A percentile compares a stretch with the other conserved stretches of the same genome.
These are phyloP conservation scores for Colletotrichum plurivorum DNA, from an alignment of 2,329 filamentous ascomycete genomes.

Conservation along the genomic window DNA sequence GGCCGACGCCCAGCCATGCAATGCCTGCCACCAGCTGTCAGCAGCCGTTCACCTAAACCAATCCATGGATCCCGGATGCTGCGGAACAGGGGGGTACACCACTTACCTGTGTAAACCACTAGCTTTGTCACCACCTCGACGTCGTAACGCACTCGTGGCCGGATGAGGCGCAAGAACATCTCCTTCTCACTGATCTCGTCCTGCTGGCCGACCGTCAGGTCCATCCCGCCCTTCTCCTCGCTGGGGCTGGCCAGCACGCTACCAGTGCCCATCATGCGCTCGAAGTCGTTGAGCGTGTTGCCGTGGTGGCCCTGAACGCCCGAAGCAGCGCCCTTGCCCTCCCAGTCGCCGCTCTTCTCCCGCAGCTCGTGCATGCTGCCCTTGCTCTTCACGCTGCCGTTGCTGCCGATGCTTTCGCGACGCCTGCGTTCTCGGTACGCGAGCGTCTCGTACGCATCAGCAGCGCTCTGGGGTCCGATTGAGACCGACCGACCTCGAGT, in stretches of 20 bases:
- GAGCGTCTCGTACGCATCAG: conserved; percentile 95
- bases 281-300: conserved; percentile 72
- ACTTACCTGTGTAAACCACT: conserved; percentile 90
- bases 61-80: conserved; percentile 14
- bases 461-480: conserved; percentile 93
- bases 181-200: conserved; percentile 77
- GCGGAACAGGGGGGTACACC: conserved; percentile 24
- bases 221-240: conserved; percentile 51
- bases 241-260: conserved; percentile 56
- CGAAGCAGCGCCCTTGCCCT: conserved; percentile 57
- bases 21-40: conserved; percentile 71
- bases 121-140: conserved; percentile 99
- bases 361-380: conserved; percentile 59
- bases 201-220: conserved; percentile 56
- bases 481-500: conserved; percentile 84
- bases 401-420: conserved; percentile 68
- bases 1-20: conserved; percentile 83
- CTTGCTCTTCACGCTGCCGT: conserved; percentile 62
- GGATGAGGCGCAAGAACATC: conserved; percentile 87
- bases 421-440: conserved; percentile 83
- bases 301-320: conserved; percentile 57
- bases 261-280: conserved; percentile 81
- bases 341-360: conserved; percentile 55
- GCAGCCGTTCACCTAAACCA: conserved; percentile 24
- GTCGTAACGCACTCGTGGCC: conserved; percentile 93